Percentiles rank a stretch among this genome's conserved stretches.
phyloP scores from a whole-genome alignment of 1,284 basidiomycete species.

The Rhodofomes roseus region DNA sequence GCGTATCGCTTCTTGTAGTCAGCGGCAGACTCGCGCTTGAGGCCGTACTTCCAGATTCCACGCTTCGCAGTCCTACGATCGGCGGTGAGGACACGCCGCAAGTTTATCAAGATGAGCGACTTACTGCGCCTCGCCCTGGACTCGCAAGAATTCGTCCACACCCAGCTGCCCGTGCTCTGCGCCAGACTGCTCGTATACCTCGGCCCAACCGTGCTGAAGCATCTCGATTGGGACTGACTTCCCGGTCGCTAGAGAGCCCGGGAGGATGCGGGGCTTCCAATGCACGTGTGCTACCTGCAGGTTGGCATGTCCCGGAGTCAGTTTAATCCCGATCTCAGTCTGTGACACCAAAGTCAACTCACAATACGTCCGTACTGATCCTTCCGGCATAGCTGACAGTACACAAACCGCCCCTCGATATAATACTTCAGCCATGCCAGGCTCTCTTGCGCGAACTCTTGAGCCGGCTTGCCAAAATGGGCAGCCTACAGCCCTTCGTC shows the following conservation, averaged over 20 bases:
- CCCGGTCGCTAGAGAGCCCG: conserved; percentile 44
- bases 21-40: conserved; percentile 61
- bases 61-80: conserved; percentile 44
- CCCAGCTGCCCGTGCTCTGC: conserved; percentile 75
- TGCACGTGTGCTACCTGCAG: conserved; percentile 66
- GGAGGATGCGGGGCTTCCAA: conserved; percentile 44
- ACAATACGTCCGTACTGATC: conserved; percentile 86
- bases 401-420: conserved; percentile 54
- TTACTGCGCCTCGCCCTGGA: conserved; percentile 69
- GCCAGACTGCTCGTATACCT: conserved; percentile 71
- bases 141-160: conserved; percentile 54
- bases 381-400: conserved; percentile 66
- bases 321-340: background rate
- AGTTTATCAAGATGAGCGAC: conserved; percentile 16
- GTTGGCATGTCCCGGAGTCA: background rate
- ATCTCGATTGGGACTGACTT: conserved; percentile 70
- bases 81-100: background rate
- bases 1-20: conserved; percentile 76
- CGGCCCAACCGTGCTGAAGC: conserved; percentile 73
- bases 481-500: conserved; percentile 42
- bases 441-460: conserved; percentile 70
- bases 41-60: conserved; percentile 73
- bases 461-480: conserved; percentile 78
- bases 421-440: conserved; percentile 65
- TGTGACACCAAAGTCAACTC: conserved; percentile 9